Conservation (phyloP, 179 eudicot genomes). For the Actinidia chinensis region DNA sequence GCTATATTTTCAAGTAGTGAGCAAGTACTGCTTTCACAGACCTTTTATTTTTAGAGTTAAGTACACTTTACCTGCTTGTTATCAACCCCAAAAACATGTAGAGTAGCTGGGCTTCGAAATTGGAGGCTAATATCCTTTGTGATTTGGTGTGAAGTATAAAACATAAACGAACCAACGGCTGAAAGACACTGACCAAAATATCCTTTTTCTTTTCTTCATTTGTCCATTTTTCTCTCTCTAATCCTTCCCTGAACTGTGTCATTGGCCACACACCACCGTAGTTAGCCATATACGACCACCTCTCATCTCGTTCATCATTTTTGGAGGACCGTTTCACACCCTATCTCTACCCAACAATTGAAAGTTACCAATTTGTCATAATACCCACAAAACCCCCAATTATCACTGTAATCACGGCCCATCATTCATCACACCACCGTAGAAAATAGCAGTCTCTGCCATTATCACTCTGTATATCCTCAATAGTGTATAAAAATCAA, state of each 20-base stretch:
- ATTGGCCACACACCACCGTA: background rate
- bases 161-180: background rate
- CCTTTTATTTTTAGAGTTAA: background rate
- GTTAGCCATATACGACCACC: too few species aligned
- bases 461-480: background rate
- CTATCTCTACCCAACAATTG: background rate
- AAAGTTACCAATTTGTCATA: background rate
- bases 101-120: background rate
- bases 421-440: background rate
- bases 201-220: background rate
- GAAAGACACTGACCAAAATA: background rate
- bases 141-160: background rate
- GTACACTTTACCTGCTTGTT: background rate
- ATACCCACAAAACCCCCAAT: background rate
- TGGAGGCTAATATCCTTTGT: background rate
- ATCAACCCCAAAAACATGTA: background rate
- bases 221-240: background rate
- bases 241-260: background rate
- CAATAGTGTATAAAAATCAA: too few species aligned
- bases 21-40: too few species aligned
- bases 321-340: background rate
- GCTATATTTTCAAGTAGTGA: too few species aligned
- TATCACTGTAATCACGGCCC: too few species aligned
- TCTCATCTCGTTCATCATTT: too few species aligned
- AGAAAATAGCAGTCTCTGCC: background rate